Percentiles rank a stretch among this genome's conserved stretches.
Evolutionary conservation across 805 yeast genomes (phyloP).

Genomic region (Nakazawaea ishiwadae): DNA sequence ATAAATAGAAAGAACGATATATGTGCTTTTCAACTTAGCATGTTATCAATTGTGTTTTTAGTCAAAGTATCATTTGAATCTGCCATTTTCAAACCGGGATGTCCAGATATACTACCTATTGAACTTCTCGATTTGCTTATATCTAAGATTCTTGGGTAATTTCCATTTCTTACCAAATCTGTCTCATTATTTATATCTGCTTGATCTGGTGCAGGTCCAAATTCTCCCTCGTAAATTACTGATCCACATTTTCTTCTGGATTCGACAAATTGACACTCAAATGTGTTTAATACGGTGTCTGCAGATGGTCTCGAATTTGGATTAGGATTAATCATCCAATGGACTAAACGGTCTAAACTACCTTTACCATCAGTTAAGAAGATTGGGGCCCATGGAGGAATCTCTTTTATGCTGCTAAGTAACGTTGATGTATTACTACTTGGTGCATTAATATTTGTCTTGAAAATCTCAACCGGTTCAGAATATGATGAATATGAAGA

Average conservation of each 20-base stretch:
- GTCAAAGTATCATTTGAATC: conserved; percentile 7
- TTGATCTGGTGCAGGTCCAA: conserved; percentile 68
- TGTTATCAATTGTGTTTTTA: not conserved
- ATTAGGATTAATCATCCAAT: conserved; percentile 85
- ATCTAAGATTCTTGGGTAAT: conserved; percentile 8
- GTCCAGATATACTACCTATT: not conserved
- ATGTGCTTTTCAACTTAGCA: too few relatives aligned
- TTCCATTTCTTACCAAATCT: conserved; percentile 1
- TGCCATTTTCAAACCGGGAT: not conserved
- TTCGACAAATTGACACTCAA: conserved; percentile 77
- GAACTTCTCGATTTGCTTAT: not conserved
- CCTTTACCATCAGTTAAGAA: conserved; percentile 72
- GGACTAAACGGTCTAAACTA: conserved; percentile 73
- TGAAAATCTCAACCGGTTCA: conserved; percentile 7
- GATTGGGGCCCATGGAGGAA: conserved; percentile 86
- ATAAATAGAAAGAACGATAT: too few relatives aligned
- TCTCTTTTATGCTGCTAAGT: conserved; percentile 21
- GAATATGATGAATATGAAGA: conserved; percentile 14
- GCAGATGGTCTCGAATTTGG: conserved; percentile 83
- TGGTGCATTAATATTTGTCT: not conserved
- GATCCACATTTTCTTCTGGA: conserved; percentile 86
- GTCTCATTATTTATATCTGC: conserved; percentile 17
- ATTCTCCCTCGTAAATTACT: conserved; percentile 91
- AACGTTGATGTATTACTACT: conserved; percentile 10
- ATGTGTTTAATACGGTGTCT: conserved; percentile 56